Evolutionary conservation across 108 stramenopile species (phyloP).

Genomic region (Hondaea fermentalgiana): DNA sequence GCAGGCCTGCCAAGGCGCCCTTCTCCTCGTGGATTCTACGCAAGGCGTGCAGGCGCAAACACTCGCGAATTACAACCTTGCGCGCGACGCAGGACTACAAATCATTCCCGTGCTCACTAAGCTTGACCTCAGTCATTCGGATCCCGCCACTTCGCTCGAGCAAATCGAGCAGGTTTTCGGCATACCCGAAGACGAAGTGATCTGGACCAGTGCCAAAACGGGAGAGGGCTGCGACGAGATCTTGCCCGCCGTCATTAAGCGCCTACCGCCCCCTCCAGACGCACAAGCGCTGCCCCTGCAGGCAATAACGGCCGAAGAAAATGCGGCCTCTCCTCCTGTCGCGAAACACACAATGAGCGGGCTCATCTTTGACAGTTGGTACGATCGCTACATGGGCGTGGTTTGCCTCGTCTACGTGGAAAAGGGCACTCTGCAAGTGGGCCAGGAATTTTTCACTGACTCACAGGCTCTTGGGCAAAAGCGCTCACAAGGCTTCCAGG

Average conservation of each 20-base stretch:
- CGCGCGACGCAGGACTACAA: constrained; percentile 88
- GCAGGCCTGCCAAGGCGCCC: constrained; percentile 95
- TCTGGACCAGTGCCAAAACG: constrained; percentile 19
- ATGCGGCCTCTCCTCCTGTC: background rate
- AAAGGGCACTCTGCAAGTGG: constrained; percentile 67
- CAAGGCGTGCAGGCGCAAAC: constrained; percentile 99
- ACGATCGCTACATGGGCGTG: constrained; percentile 77
- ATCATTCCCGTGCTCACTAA: constrained; percentile 97
- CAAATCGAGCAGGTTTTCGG: constrained; percentile 93
- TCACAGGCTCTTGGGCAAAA: background rate
- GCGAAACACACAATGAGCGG: constrained; percentile 52
- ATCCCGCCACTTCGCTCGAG: constrained; percentile 77
- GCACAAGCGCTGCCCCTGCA: no score
- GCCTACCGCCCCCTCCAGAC: background rate
- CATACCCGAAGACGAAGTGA: constrained; percentile 2
- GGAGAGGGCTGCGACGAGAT: constrained; percentile 13
- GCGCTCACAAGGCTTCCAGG: constrained; percentile 59
- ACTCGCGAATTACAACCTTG: constrained; percentile 90
- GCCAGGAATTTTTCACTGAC: constrained; percentile 8
- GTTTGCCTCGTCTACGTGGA: constrained; percentile 90
- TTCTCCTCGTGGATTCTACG: constrained; percentile 91
- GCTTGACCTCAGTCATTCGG: constrained; percentile 94
- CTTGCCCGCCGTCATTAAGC: background rate
- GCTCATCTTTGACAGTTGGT: constrained; percentile 92
- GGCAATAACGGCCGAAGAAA: background rate